Percentiles rank a stretch among this genome's conserved stretches.
Conservation (phyloP, 208 protist genomes). For the Crithidia bombi region DNA sequence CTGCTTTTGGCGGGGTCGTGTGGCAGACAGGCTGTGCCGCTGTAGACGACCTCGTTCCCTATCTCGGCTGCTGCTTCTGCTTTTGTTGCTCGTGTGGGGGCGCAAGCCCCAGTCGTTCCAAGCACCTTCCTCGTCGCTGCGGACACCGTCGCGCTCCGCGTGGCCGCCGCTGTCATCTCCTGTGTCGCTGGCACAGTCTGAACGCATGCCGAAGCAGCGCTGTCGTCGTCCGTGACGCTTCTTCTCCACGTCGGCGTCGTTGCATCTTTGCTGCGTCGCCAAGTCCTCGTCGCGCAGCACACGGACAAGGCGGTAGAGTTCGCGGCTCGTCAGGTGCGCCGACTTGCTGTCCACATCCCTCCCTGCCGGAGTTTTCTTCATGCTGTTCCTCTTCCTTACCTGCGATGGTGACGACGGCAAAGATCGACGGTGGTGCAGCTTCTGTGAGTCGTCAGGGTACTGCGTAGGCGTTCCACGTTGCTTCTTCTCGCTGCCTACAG, state of each 20-base stretch:
- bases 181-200: background rate
- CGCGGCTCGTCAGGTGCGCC: slow-evolving; percentile 22
- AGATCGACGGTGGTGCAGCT: background rate
- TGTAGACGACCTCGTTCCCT: background rate
- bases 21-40: background rate
- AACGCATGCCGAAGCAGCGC: background rate
- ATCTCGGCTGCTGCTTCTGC: background rate
- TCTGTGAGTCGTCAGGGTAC: background rate
- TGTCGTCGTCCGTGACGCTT: background rate
- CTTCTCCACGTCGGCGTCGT: background rate
- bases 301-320: slow-evolving; percentile 30
- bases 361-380: too few relatives aligned
- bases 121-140: background rate
- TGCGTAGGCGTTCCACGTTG: background rate
- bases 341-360: slow-evolving; percentile 1
- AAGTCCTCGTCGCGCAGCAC: slow-evolving; percentile 17
- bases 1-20: slow-evolving; percentile 2
- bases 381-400: too few relatives aligned
- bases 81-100: background rate
- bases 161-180: background rate
- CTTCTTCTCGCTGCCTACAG: background rate
- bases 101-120: slow-evolving; percentile 9
- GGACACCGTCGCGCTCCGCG: background rate
- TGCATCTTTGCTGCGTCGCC: background rate
- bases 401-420: too few relatives aligned